phyloP scores from a whole-genome alignment of 169 alveolate genomes.

The Plasmodium gaboni region DNA sequence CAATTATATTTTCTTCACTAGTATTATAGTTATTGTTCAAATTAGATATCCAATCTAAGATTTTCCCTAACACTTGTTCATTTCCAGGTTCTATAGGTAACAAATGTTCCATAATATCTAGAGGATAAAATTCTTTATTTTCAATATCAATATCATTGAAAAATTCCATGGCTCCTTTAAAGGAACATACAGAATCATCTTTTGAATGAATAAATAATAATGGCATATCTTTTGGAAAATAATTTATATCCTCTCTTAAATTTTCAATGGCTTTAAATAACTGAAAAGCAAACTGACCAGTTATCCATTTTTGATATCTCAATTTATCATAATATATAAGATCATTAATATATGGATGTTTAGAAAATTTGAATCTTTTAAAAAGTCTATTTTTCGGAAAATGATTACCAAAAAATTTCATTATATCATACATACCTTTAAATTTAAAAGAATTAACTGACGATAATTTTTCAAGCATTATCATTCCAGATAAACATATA shows the following conservation, averaged over 20 bases:
- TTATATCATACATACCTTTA: background rate
- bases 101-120: slow-evolving; percentile 1
- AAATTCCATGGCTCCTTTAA: background rate
- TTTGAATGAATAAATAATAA: background rate
- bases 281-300: background rate
- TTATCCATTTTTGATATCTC: background rate
- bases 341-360: slow-evolving; percentile 4
- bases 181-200: background rate
- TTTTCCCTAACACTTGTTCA: background rate
- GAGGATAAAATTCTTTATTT: background rate
- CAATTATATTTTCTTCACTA: no score
- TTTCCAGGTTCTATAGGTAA: background rate
- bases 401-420: background rate
- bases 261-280: background rate
- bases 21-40: no score
- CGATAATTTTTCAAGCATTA: background rate
- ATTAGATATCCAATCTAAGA: background rate
- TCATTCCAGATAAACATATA: slow-evolving; percentile 18
- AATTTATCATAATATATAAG: slow-evolving; percentile 3
- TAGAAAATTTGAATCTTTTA: background rate
- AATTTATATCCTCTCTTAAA: background rate
- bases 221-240: background rate
- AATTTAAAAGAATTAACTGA: background rate
- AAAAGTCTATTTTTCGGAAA: slow-evolving; percentile 4
- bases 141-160: background rate